These are phyloP conservation scores for Rhynchosporium secalis DNA, from an alignment of 2,329 filamentous ascomycete species.

Conservation along the genomic window DNA sequence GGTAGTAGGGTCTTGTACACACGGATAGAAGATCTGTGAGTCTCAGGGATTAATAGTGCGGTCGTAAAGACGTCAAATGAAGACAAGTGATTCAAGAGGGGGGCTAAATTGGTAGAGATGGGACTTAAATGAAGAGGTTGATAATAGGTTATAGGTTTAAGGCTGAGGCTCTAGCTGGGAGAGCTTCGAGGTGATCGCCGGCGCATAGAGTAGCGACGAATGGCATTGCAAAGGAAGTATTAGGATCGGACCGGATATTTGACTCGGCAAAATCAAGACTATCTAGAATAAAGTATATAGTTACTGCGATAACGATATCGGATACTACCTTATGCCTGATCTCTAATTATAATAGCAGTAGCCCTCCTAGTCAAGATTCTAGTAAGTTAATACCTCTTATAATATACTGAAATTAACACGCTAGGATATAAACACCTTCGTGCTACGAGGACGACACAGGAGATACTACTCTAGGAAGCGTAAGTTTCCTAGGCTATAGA, in stretches of 20 bases:
- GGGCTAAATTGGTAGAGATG: too few relatives aligned
- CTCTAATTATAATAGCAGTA: conserved; percentile 32
- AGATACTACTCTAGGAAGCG: conserved; percentile 32
- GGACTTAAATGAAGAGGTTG: too few relatives aligned
- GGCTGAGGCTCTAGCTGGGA: too few relatives aligned
- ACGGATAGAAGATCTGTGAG: too few relatives aligned
- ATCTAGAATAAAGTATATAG: conserved; percentile 29
- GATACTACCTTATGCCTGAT: conserved; percentile 30
- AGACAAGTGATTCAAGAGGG: too few relatives aligned
- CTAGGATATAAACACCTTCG: conserved; percentile 31
- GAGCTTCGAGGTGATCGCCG: too few relatives aligned
- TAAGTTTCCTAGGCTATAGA: conserved; percentile 20
- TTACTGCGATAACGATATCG: conserved; percentile 31
- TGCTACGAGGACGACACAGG: conserved; percentile 17
- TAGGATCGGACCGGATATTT: conserved; percentile 25
- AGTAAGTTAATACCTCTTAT: conserved; percentile 24
- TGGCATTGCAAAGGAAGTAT: conserved; percentile 13
- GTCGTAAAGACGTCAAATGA: too few relatives aligned
- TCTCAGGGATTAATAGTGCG: too few relatives aligned
- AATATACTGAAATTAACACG: conserved; percentile 18
- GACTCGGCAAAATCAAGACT: conserved; percentile 13
- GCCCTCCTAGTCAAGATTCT: conserved; percentile 19
- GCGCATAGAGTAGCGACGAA: too few relatives aligned
- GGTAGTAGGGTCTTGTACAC: too few relatives aligned
- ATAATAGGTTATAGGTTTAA: too few relatives aligned